Evolutionary conservation across 2,329 filamentous ascomycete genomes (phyloP), one percentile per base, ranked within the genome.

Genomic region (Coniella lustricola): DNA sequence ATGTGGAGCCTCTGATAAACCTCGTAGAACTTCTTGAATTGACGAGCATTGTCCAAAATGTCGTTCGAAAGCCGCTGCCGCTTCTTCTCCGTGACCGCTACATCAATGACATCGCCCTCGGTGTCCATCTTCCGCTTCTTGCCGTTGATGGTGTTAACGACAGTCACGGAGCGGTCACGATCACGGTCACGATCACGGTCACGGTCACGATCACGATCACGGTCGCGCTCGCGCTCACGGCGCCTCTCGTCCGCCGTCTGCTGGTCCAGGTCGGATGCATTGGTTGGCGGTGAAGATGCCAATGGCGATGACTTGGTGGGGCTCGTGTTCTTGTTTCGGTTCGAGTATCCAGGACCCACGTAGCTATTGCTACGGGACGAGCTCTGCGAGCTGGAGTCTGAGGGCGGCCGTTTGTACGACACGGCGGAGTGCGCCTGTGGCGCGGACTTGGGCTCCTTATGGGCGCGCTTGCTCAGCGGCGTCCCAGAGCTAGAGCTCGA

Each of bases 211-310:
- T 58, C 55, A 14, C 51, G 51, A 20, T 54, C 50, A 25, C 52
- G 41, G 22, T 53, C 52, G 34, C 52, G 50, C 33, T 56, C 55
- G 5, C 52, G 51, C 29, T 53, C 54, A 22, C 55, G 46, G 7
- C 50, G 50, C 29, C 21, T 43, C 35, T 50, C 50, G 35, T 53
- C 44, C 20, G 44, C 44, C 17, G 61, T 64, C 38, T 67, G 61
- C 10, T 73, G 67, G 25, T 81, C 79, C 33, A 82, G 64, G 49
- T 84, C 80, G 1, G 79, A 82, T 1, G 79, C 81, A 54, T 83
- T 84, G 7, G 80, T 82, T 0, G 80, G 80, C 12, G 80, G 79
- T 7, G 80, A 83, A 1, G 79, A 79, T n/a, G 79, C 79, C 16
- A 84, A 67, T 3, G 80, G 81, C 9, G 81, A 84, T 2, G 81